Percentiles rank a stretch among this genome's conserved stretches.
phyloP scores from a whole-genome alignment of 1,284 basidiomycete genomes.

The Boletus sp. region DNA sequence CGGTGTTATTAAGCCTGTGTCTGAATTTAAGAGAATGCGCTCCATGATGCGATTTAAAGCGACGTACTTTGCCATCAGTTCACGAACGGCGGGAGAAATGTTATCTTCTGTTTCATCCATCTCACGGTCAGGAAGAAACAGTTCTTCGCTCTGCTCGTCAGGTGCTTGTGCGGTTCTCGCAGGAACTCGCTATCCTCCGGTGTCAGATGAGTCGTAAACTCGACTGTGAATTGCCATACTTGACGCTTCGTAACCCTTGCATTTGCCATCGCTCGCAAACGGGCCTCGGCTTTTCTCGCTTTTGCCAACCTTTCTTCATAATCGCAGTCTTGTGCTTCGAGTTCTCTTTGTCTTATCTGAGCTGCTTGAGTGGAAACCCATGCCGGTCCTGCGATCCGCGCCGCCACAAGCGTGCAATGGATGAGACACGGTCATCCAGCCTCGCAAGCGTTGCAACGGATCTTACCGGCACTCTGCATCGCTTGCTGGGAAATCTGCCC shows the following conservation, averaged over 20 bases:
- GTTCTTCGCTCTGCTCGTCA: conserved; percentile 43
- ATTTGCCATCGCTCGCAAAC: conserved; percentile 53
- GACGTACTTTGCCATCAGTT: conserved; percentile 75
- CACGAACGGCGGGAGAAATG: conserved; percentile 76
- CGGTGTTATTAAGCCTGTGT: conserved; percentile 16
- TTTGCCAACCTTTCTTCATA: conserved; percentile 58
- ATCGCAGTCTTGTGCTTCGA: conserved; percentile 65
- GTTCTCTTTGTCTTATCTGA: conserved; percentile 58
- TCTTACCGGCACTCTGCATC: conserved; percentile 37
- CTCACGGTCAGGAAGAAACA: conserved; percentile 63
- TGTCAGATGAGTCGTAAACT: conserved; percentile 10
- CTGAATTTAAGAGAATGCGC: background rate
- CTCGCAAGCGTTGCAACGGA: conserved; percentile 6
- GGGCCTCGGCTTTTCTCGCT: conserved; percentile 64
- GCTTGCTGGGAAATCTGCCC: conserved; percentile 48
- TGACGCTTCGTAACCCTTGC: conserved; percentile 59
- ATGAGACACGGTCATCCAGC: conserved; percentile 5
- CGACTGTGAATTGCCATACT: conserved; percentile 39
- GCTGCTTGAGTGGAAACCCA: conserved; percentile 83
- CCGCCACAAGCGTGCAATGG: background rate
- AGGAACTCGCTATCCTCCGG: conserved; percentile 23
- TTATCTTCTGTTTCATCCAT: conserved; percentile 49
- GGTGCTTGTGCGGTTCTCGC: background rate
- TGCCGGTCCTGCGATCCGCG: conserved; percentile 52
- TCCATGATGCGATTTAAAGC: background rate